Evolutionary conservation across 148 eudicot genomes (phyloP).

Genomic region (Simmondsia chinensis): DNA sequence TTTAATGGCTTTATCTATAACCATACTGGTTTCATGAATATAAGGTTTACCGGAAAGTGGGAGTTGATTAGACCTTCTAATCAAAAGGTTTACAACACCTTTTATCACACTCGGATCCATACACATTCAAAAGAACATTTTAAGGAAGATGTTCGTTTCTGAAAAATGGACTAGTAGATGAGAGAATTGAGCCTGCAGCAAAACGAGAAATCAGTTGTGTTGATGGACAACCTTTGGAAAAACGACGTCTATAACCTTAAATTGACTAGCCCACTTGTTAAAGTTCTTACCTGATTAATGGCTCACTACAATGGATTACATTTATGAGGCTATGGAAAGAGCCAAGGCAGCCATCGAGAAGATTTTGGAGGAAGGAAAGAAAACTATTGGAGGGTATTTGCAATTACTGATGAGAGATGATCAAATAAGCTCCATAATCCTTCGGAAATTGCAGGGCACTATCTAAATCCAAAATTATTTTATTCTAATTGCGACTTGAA

Average conservation of each 20-base stretch:
- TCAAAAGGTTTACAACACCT: slow-evolving; percentile 8
- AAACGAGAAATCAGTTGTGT: not conserved
- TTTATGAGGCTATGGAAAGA: slow-evolving; percentile 14
- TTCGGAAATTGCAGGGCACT: not conserved
- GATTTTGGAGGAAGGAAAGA: not conserved
- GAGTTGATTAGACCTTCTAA: not conserved
- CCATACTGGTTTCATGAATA: not conserved
- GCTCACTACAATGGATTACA: slow-evolving; percentile 12
- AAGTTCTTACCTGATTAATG: slow-evolving; percentile 13
- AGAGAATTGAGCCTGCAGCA: not conserved
- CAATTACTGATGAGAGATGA: slow-evolving; percentile 4
- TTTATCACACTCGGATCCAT: slow-evolving; percentile 12
- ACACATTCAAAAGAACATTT: not conserved
- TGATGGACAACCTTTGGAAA: slow-evolving; percentile 3
- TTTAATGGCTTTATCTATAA: not conserved
- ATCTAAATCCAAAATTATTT: not conserved
- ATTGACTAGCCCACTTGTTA: slow-evolving; percentile 9
- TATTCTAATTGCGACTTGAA: too few relatives aligned
- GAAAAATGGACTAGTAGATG: slow-evolving; percentile 3
- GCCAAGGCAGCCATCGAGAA: slow-evolving; percentile 10
- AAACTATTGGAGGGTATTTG: not conserved
- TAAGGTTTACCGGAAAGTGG: slow-evolving; percentile 1
- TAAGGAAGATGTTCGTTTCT: slow-evolving; percentile 11
- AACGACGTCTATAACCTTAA: slow-evolving; percentile 3
- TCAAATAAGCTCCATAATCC: not conserved